Conservation (phyloP, 2,329 filamentous ascomycete genomes). For the Chalaropsis thielavioides region DNA sequence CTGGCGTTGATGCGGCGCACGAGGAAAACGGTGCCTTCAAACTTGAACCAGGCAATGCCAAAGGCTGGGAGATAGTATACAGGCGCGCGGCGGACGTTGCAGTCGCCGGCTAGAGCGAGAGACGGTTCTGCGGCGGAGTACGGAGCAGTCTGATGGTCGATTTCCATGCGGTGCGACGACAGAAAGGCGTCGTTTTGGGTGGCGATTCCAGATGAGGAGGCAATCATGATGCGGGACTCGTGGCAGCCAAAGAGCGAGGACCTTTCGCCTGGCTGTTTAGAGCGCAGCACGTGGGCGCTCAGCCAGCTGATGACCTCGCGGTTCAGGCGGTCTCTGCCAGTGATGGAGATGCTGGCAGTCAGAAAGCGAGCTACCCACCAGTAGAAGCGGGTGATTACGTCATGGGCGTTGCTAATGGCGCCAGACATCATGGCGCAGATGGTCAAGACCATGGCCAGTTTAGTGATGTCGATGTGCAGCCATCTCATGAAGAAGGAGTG, state of each 20-base stretch:
- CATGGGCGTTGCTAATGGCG: slow-evolving; percentile 23
- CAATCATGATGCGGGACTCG: slow-evolving; percentile 25
- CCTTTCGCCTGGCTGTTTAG: slow-evolving; percentile 19
- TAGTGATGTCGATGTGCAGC: slow-evolving; percentile 26
- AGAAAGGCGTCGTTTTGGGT: slow-evolving; percentile 25
- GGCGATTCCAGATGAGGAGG: slow-evolving; percentile 23
- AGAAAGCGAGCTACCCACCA: slow-evolving; percentile 27
- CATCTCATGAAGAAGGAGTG: slow-evolving; percentile 24
- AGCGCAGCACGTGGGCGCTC: slow-evolving; percentile 24
- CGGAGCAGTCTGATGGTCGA: slow-evolving; percentile 20
- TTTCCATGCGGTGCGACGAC: slow-evolving; percentile 22
- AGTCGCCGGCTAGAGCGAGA: slow-evolving; percentile 13
- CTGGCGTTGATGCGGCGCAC: slow-evolving; percentile 23
- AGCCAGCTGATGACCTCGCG: slow-evolving; percentile 28
- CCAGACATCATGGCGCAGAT: slow-evolving; percentile 25
- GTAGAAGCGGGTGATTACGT: slow-evolving; percentile 23
- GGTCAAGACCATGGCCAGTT: slow-evolving; percentile 24
- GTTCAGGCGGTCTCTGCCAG: slow-evolving; percentile 27
- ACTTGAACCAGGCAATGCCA: slow-evolving; percentile 26
- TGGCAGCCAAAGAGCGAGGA: not conserved
- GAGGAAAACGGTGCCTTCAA: slow-evolving; percentile 26
- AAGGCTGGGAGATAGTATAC: slow-evolving; percentile 29
- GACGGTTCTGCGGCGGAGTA: not conserved
- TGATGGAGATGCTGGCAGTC: slow-evolving; percentile 27
- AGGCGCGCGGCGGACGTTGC: slow-evolving; percentile 25